Base-by-base conservation (phyloP, 441 rosid species). In the Iberis amara region DNA sequence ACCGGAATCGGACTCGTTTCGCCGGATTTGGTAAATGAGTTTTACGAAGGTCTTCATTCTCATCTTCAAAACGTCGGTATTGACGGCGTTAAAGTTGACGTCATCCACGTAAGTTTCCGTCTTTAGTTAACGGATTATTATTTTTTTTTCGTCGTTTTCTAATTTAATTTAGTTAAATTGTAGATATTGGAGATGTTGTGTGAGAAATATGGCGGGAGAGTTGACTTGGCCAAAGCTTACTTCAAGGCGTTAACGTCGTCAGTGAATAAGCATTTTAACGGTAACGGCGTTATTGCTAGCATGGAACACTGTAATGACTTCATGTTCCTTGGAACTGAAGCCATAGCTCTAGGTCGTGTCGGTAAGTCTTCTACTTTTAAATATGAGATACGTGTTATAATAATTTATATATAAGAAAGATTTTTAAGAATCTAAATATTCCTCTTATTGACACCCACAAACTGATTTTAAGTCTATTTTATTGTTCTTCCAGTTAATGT, bases 221-320 rank as follows among this genome's bases (percentile, higher is more conserved):
- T 90, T 14, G 98, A 90, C 9, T 61, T 90, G 28, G 98, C 95
- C 0, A 85, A 81, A 68, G 81, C 86, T 18, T 90, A 87, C 68
- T 90, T 3, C 78, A 77, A 81, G 60, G 95, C 88, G 1, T 57
- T 90, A 18, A 78, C 98, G 7, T 76, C 74, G 3, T 87, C 96
- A 0, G 90, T 81, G 12, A 79, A 53, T 39, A 85, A 75, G 73
- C 95, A 90, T 62, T 90, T 90, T 73, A 71, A 76, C 7, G 96
- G 98, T 44, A 90, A 90, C 63, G 95, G 92, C 18, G 96, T 90
- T 12, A 90, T 90, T 24, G 96, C 98, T 0, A 90, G 98, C 55
- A 90, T 90, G 98, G 96, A 85, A 67, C 96, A 90, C 36, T 87
- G 96, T 57, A 90, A 90, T 68, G 98, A 87, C 62, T 90, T 90